phyloP scores from a whole-genome alignment of 805 yeast genomes.

The Suhomyces faveliae region DNA sequence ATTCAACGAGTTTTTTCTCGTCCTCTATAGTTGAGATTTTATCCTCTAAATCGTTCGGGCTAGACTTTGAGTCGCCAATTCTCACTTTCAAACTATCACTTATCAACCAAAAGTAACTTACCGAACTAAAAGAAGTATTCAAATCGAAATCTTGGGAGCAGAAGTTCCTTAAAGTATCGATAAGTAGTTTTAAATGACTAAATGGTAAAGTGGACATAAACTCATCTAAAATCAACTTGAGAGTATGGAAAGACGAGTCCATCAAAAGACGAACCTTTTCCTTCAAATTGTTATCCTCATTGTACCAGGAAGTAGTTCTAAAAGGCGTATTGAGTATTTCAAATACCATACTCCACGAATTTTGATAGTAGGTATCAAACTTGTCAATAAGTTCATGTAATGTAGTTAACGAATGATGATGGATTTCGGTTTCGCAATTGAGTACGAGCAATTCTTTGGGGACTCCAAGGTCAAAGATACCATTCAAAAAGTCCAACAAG shows the following conservation, averaged over 20 bases:
- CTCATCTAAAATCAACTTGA: constrained; percentile 83
- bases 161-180: constrained; percentile 71
- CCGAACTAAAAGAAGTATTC: constrained; percentile 87
- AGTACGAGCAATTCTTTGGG: constrained; percentile 46
- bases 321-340: constrained; percentile 62
- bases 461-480: constrained; percentile 36
- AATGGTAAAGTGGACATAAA: constrained; percentile 72
- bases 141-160: constrained; percentile 70
- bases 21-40: neutral
- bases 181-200: constrained; percentile 58
- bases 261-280: constrained; percentile 53
- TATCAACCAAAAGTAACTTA: constrained; percentile 88
- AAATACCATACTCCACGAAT: constrained; percentile 77
- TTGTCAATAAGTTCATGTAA: constrained; percentile 74
- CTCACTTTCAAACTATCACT: constrained; percentile 61
- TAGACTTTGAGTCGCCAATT: constrained; percentile 1
- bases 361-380: constrained; percentile 57
- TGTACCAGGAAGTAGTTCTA: constrained; percentile 21
- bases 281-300: constrained; percentile 30
- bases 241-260: constrained; percentile 73
- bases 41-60: neutral
- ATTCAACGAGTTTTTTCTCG: constrained; percentile 1
- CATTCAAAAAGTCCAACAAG: constrained; percentile 43
- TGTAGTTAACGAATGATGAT: constrained; percentile 58
- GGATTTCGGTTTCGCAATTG: constrained; percentile 66